A percentile compares a stretch with the other conserved stretches of the same genome.
These are phyloP conservation scores for Ophiobolus disseminans DNA, from an alignment of 2,329 filamentous ascomycete species.

Conservation along the genomic window DNA sequence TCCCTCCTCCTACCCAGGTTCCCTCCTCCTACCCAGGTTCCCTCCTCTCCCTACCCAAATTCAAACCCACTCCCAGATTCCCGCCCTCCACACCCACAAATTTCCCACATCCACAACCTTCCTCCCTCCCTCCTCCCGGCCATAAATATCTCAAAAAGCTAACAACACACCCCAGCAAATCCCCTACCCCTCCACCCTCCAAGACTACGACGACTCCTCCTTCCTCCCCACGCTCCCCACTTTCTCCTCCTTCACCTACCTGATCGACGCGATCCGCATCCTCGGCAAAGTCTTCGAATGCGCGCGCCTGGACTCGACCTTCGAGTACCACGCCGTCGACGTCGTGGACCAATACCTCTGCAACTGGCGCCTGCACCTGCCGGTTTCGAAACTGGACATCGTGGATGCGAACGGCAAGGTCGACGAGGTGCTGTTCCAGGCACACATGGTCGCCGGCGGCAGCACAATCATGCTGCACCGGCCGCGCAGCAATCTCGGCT, in stretches of 20 bases:
- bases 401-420: conserved; percentile 69
- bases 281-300: conserved; percentile 75
- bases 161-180: conserved; percentile 37
- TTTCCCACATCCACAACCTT: neutral
- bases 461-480: conserved; percentile 55
- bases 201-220: conserved; percentile 79
- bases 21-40: neutral
- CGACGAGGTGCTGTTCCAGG: conserved; percentile 92
- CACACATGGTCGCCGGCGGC: conserved; percentile 72
- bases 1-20: neutral
- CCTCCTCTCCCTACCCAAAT: neutral
- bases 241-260: conserved; percentile 86
- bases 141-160: neutral
- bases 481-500: conserved; percentile 48
- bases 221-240: conserved; percentile 71
- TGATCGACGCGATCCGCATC: conserved; percentile 80
- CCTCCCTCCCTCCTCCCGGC: neutral
- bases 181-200: conserved; percentile 59
- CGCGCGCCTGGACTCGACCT: conserved; percentile 39
- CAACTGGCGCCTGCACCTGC: conserved; percentile 83
- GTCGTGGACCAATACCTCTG: conserved; percentile 66
- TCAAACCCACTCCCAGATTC: too few species aligned
- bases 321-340: conserved; percentile 58
- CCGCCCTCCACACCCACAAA: too few species aligned
- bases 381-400: conserved; percentile 73